Evolutionary conservation across 2,329 filamentous ascomycete species (phyloP).

Genomic region (Cryphonectria radicalis): DNA sequence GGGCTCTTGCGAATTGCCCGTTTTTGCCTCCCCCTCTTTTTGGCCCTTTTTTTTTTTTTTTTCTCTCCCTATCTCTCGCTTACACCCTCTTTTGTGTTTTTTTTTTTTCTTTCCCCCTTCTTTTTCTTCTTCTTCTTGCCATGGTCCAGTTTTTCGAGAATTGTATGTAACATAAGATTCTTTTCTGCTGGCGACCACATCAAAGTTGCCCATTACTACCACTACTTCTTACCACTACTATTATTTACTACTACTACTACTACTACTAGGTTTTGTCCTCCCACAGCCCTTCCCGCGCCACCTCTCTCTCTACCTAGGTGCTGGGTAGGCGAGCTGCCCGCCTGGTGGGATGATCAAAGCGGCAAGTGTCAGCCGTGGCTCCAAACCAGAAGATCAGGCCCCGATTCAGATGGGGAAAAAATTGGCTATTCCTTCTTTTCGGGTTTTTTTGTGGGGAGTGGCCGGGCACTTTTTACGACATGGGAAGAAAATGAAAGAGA

Average conservation of each 20-base stretch:
- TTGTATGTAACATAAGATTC: not conserved
- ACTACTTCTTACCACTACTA: no score
- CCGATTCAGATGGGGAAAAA: no score
- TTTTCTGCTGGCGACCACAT: no score
- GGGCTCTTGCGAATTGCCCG: not conserved
- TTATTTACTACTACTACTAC: not conserved
- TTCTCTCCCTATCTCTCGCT: not conserved
- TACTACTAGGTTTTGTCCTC: not conserved
- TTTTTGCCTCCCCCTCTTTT: not conserved
- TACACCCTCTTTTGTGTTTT: not conserved
- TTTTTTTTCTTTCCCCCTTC: no score
- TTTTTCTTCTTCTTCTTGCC: not conserved
- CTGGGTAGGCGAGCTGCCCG: not conserved
- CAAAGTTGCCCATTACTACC: no score
- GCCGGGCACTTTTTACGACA: not conserved
- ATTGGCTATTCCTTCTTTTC: not conserved
- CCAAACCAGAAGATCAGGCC: slow-evolving; percentile 1
- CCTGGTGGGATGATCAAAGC: slow-evolving; percentile 15
- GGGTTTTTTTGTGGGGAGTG: not conserved
- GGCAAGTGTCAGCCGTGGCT: slow-evolving; percentile 19
- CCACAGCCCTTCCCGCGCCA: not conserved
- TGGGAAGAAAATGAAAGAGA: no score
- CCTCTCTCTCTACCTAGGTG: not conserved
- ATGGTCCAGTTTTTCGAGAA: not conserved
- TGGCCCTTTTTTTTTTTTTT: no score